Evolutionary conservation across 352 stramenopile species (phyloP).

Genomic region (Phytophthora kernoviae): DNA sequence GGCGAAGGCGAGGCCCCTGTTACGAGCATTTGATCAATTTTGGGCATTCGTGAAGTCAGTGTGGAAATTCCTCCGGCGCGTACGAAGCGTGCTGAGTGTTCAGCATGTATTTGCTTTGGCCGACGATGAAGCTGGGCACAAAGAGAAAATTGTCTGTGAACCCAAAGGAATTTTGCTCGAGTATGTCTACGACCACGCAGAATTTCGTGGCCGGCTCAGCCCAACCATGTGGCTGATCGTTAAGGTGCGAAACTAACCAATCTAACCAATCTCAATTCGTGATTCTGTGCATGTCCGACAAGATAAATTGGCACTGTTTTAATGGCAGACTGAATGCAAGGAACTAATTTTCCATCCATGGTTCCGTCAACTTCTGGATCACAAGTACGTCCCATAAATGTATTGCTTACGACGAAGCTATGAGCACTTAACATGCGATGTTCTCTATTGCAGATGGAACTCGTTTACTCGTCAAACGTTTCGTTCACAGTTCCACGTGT

Average conservation of each 20-base stretch:
- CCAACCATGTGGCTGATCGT: constrained; percentile 67
- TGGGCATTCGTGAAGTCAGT: constrained; percentile 50
- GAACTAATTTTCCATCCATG: constrained; percentile 79
- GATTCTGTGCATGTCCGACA: no score
- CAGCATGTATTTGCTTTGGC: constrained; percentile 64
- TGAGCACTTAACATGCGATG: neutral
- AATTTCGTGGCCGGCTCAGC: constrained; percentile 62
- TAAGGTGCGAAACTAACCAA: constrained; percentile 52
- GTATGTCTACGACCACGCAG: constrained; percentile 81
- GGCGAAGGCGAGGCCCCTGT: constrained; percentile 23
- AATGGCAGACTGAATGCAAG: constrained; percentile 71
- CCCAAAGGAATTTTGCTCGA: constrained; percentile 84
- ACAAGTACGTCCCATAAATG: constrained; percentile 53
- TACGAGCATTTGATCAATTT: constrained; percentile 32
- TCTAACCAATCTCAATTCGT: no score
- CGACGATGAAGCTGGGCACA: constrained; percentile 41
- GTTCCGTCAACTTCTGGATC: constrained; percentile 75
- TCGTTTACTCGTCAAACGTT: constrained; percentile 74
- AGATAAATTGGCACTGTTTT: neutral
- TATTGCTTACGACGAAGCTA: neutral
- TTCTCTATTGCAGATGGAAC: constrained; percentile 56
- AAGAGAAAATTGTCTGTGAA: constrained; percentile 72
- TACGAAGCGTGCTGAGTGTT: constrained; percentile 65
- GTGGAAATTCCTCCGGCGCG: constrained; percentile 49
- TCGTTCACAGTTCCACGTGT: constrained; percentile 75